These are phyloP conservation scores for Phlebiopsis gigantea DNA, from an alignment of 768 basidiomycete species.

Conservation along the genomic window DNA sequence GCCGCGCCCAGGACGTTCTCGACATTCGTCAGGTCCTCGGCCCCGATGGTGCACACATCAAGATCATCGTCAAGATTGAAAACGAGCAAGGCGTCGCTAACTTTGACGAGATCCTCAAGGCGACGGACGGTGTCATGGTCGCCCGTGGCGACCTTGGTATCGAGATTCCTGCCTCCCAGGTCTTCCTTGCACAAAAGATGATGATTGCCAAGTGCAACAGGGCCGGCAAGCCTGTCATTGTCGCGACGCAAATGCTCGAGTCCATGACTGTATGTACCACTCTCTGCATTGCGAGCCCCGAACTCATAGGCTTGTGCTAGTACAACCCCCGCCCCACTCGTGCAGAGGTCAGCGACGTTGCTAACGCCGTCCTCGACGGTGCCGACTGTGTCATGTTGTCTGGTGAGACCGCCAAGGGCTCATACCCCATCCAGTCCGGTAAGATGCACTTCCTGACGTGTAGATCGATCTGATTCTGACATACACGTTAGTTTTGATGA, in stretches of 20 bases:
- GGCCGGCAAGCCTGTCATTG: conserved; percentile 95
- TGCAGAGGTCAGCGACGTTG: conserved; percentile 98
- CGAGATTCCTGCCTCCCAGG: conserved; percentile 98
- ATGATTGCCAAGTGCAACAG: conserved; percentile 99
- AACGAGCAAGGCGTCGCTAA: conserved; percentile 99
- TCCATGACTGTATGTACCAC: conserved; percentile 81
- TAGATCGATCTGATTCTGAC: neutral
- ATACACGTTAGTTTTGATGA: conserved; percentile 76
- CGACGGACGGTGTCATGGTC: conserved; percentile 98
- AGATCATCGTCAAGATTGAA: conserved; percentile 99
- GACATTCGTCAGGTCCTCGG: conserved; percentile 94
- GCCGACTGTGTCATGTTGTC: conserved; percentile 99
- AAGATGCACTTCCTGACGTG: conserved; percentile 20
- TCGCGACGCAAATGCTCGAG: conserved; percentile 99
- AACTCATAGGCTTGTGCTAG: conserved; percentile 30
- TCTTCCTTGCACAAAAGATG: conserved; percentile 99
- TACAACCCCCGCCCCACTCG: conserved; percentile 99
- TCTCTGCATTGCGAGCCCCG: neutral
- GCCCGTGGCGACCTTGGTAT: conserved; percentile 99
- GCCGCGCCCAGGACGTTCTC: conserved; percentile 87
- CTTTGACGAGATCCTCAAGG: conserved; percentile 97
- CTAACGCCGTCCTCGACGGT: conserved; percentile 98
- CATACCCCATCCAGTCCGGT: conserved; percentile 95
- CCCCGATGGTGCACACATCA: conserved; percentile 91
- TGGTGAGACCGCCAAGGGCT: conserved; percentile 97